A percentile compares a stretch with the other conserved stretches of the same genome.
phyloP scores from a whole-genome alignment of 306 rosid species.

The Morella rubra region DNA sequence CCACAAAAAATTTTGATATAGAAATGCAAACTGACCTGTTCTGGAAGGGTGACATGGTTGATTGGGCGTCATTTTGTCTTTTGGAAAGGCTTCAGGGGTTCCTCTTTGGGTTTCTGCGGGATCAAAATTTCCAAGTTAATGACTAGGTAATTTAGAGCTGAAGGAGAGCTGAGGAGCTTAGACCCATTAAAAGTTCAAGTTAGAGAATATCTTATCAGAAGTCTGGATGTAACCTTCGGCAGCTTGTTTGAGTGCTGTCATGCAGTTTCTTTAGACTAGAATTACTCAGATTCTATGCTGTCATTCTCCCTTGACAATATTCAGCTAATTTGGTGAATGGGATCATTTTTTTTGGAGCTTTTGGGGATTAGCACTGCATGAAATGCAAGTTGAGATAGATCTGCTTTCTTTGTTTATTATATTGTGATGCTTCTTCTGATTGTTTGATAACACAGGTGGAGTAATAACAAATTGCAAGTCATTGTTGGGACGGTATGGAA shows the following conservation, averaged over 20 bases:
- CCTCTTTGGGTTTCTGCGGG: neutral
- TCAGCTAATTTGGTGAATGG: neutral
- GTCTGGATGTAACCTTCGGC: neutral
- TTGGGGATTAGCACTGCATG: constrained; percentile 12
- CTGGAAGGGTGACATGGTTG: neutral
- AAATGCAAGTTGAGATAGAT: constrained; percentile 17
- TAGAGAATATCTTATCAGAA: neutral
- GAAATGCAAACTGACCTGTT: neutral
- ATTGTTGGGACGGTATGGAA: constrained; percentile 89
- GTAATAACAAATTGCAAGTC: constrained; percentile 80
- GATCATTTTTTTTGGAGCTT: neutral
- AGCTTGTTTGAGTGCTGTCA: neutral
- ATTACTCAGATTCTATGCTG: constrained; percentile 1
- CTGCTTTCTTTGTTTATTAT: constrained; percentile 12
- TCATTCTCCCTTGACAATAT: neutral
- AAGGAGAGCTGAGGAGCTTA: neutral
- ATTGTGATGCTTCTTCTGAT: constrained; percentile 17
- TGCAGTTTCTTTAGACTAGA: neutral
- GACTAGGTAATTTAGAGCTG: neutral
- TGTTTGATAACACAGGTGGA: constrained; percentile 67
- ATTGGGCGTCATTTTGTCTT: neutral
- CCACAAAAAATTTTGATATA: neutral
- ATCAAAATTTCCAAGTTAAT: neutral
- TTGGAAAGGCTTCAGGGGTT: neutral
- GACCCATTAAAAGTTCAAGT: neutral